These are phyloP conservation scores for Xylaria acuta DNA, from an alignment of 495 filamentous ascomycete species.

Conservation along the genomic window DNA sequence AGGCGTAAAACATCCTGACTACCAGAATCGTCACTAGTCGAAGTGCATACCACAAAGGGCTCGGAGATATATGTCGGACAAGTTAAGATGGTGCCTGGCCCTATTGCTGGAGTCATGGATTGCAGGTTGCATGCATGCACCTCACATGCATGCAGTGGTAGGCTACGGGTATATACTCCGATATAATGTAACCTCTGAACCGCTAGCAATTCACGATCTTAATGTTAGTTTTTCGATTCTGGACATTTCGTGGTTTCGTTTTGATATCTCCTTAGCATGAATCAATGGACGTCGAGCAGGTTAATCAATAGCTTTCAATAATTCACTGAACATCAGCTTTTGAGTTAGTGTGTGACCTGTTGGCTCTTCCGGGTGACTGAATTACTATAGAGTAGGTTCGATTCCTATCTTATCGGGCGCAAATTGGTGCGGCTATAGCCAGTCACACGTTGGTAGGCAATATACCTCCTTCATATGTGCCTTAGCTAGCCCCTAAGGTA, in stretches of 20 bases:
- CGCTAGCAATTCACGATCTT: conserved; percentile 4
- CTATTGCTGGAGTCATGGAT: background rate
- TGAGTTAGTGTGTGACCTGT: no score
- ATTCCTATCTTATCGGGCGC: no score
- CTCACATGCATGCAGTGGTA: conserved; percentile 14
- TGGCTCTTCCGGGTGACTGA: no score
- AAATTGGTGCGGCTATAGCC: no score
- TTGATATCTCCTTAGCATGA: no score
- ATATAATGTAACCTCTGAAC: conserved; percentile 11
- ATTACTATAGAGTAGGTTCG: no score
- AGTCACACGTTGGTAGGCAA: no score
- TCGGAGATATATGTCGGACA: background rate
- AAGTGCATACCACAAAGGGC: background rate
- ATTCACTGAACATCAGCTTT: background rate
- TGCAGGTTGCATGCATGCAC: conserved; percentile 6
- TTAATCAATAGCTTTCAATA: background rate
- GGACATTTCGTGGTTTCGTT: background rate
- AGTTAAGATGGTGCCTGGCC: conserved; percentile 8
- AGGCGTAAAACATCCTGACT: background rate
- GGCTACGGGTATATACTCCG: conserved; percentile 20
- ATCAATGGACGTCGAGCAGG: background rate
- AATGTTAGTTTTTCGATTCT: background rate
- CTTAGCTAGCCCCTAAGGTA: no score
- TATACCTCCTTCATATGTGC: no score
- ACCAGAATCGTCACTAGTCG: background rate